A percentile compares a stretch with the other conserved stretches of the same genome.
Conservation (phyloP, 2,329 filamentous ascomycete genomes). For the Sporothrix humicola region DNA sequence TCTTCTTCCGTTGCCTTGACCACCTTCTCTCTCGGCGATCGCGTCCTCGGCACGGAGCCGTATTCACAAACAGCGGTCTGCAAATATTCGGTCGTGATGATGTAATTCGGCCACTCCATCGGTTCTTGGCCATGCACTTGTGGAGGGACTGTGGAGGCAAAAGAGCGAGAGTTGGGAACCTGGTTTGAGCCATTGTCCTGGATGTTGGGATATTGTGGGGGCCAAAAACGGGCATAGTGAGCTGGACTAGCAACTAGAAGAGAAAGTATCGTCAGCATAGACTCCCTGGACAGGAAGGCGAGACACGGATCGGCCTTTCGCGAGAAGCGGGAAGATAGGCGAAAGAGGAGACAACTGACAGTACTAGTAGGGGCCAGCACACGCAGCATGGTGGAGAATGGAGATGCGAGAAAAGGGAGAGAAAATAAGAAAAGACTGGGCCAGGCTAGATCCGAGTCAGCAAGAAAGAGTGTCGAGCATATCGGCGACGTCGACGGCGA, state of each 20-base stretch:
- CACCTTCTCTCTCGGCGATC: neutral
- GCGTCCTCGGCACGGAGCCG: too few relatives aligned
- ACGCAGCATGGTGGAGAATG: neutral
- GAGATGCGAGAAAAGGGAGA: too few relatives aligned
- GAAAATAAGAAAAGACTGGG: neutral
- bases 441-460: neutral
- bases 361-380: too few relatives aligned
- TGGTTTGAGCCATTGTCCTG: neutral
- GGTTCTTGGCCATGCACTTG: neutral
- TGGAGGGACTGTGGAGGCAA: slow-evolving; percentile 7
- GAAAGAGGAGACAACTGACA: neutral
- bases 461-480: neutral
- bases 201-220: neutral
- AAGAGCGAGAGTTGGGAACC: neutral
- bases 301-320: neutral
- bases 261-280: slow-evolving; percentile 3
- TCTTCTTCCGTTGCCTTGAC: neutral
- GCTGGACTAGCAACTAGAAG: neutral
- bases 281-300: neutral
- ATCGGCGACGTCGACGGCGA: neutral
- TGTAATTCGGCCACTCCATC: neutral
- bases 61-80: neutral
- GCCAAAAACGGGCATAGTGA: neutral
- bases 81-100: neutral
- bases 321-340: slow-evolving; percentile 3